A percentile compares a stretch with the other conserved stretches of the same genome.
These are phyloP conservation scores for Crithidia expoeki DNA, from an alignment of 208 protist species.

Conservation along the genomic window DNA sequence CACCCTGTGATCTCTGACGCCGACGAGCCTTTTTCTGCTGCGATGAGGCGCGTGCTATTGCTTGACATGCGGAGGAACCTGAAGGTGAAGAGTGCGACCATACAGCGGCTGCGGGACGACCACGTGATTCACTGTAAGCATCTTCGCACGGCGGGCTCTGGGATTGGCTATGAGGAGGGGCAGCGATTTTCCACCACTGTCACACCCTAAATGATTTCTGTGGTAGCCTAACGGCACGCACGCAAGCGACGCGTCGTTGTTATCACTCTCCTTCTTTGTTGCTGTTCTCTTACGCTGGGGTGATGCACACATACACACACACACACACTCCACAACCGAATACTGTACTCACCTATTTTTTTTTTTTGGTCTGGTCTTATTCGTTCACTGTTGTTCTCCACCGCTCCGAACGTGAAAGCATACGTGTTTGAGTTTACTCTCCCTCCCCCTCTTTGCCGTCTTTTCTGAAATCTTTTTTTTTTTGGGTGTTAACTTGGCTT, in stretches of 20 bases:
- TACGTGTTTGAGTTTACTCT: not conserved
- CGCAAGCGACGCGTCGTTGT: too few relatives aligned
- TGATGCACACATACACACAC: not conserved
- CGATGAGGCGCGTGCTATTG: slow-evolving; percentile 2
- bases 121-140: slow-evolving; percentile 15
- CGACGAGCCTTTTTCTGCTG: slow-evolving; percentile 4
- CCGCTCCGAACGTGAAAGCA: not conserved
- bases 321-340: not conserved
- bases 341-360: not conserved
- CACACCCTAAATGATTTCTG: not conserved
- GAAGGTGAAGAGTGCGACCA: slow-evolving; percentile 1
- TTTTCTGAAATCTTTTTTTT: not conserved
- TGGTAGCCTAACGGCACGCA: not conserved
- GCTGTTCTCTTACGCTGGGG: too few relatives aligned
- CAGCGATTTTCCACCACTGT: slow-evolving; percentile 1
- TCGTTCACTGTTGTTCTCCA: slow-evolving; percentile 1
- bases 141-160: slow-evolving; percentile 3
- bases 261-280: not conserved
- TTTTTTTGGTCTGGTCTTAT: not conserved
- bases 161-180: not conserved
- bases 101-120: slow-evolving; percentile 6
- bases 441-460: not conserved
- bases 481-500: too few relatives aligned
- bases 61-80: slow-evolving; percentile 13
- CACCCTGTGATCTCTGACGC: not conserved